phyloP scores from a whole-genome alignment of 257 asterid species.

The Rhazya stricta region DNA sequence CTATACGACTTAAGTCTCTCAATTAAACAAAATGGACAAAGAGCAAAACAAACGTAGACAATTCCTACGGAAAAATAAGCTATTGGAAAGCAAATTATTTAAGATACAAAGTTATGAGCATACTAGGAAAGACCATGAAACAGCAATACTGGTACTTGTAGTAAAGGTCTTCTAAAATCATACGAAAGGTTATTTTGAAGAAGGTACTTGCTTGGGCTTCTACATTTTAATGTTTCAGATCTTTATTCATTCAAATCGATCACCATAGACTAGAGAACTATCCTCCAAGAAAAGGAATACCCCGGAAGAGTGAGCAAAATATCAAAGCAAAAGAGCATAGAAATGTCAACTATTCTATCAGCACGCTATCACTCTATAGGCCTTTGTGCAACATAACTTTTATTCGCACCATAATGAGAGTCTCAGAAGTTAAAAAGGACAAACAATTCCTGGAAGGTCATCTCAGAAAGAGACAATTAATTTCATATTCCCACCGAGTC shows the following conservation, averaged over 20 bases:
- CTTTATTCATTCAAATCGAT: not conserved
- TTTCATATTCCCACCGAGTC: not conserved
- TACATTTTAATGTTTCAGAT: not conserved
- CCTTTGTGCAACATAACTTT: not conserved
- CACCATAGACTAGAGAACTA: not conserved
- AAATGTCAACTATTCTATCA: not conserved
- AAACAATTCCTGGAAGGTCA: not conserved
- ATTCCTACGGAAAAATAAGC: not conserved
- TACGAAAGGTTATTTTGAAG: not conserved
- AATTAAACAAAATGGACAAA: not conserved
- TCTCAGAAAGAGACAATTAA: not conserved
- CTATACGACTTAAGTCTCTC: not conserved
- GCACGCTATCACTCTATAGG: not conserved
- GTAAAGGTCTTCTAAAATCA: not conserved
- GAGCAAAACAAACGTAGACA: not conserved
- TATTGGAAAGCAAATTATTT: not conserved
- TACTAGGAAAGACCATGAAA: not conserved
- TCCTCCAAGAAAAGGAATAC: not conserved
- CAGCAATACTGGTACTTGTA: not conserved
- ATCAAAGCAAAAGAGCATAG: not conserved
- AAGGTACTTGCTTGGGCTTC: not conserved
- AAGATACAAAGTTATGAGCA: not conserved
- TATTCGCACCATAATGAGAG: not conserved
- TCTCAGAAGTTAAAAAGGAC: not conserved
- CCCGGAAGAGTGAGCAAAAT: not conserved